phyloP scores from a whole-genome alignment of 768 basidiomycete genomes.

The Tulasnella sp. region DNA sequence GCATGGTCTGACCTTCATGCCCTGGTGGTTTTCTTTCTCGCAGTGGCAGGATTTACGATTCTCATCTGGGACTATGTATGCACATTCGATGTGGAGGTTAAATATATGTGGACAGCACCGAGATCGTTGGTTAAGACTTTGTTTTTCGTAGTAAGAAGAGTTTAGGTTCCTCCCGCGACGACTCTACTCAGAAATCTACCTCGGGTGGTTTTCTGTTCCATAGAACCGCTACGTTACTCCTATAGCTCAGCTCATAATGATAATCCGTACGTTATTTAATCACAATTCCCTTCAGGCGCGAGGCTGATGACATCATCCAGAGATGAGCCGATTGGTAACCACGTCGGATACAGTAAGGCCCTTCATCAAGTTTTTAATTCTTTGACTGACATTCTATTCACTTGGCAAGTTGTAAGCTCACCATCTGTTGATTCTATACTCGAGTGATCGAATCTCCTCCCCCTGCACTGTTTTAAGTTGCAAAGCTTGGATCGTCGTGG shows the following conservation, averaged over 20 bases:
- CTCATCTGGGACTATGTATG: not conserved
- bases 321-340: not conserved
- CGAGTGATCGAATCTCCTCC: not conserved
- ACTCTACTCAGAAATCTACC: not conserved
- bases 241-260: not conserved
- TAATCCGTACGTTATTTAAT: not conserved
- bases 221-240: not conserved
- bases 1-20: not conserved
- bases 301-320: not conserved
- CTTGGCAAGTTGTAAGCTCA: not conserved
- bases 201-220: not conserved
- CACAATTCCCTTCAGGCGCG: not conserved
- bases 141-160: not conserved
- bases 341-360: not conserved
- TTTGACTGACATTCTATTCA: not conserved
- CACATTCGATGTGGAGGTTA: not conserved
- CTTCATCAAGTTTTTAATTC: not conserved
- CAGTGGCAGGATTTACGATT: not conserved
- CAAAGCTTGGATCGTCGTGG: not conserved
- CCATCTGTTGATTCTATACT: not conserved
- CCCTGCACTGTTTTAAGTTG: not conserved
- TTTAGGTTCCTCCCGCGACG: not conserved
- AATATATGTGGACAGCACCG: not conserved
- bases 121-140: not conserved
- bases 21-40: not conserved